Evolutionary conservation across 2,329 filamentous ascomycete genomes (phyloP).

Genomic region (Septoria petroselini): DNA sequence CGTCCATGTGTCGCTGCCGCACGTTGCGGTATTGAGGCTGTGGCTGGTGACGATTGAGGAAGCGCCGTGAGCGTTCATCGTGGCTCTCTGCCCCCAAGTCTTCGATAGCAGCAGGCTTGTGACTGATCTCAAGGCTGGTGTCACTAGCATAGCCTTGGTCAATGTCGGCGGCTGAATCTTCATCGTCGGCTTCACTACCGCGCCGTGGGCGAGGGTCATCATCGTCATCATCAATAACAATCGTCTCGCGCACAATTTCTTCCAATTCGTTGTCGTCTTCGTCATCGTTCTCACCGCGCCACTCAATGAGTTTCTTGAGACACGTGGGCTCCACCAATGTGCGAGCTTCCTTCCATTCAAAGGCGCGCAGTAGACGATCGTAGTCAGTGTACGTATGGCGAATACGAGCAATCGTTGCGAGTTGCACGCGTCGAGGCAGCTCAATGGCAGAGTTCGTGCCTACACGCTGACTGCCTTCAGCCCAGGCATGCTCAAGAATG

Average conservation of each 20-base stretch:
- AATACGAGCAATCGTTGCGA: conserved; percentile 61
- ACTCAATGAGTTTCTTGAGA: conserved; percentile 58
- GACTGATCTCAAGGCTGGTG: conserved; percentile 32
- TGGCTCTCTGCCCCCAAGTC: conserved; percentile 34
- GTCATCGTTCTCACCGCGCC: conserved; percentile 58
- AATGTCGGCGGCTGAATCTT: conserved; percentile 21
- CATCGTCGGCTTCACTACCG: conserved; percentile 25
- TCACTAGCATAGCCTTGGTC: conserved; percentile 30
- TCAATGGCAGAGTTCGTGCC: conserved; percentile 55
- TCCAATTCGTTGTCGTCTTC: conserved; percentile 51
- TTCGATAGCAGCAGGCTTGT: conserved; percentile 28
- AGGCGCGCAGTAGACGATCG: conserved; percentile 55
- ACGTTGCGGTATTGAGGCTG: conserved; percentile 10
- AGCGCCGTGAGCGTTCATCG: conserved; percentile 26
- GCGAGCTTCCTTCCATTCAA: conserved; percentile 54
- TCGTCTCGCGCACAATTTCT: conserved; percentile 62
- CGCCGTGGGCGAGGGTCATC: conserved; percentile 38
- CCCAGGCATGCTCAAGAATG: conserved; percentile 60
- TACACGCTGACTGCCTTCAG: conserved; percentile 57
- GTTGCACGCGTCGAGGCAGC: conserved; percentile 56
- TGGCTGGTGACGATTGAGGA: conserved; percentile 23
- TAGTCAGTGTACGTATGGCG: conserved; percentile 62
- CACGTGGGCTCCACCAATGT: conserved; percentile 54
- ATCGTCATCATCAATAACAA: conserved; percentile 62
- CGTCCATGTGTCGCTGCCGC: conserved; percentile 19